Percentiles rank a stretch among this genome's conserved stretches.
Conservation (phyloP, 2,329 filamentous ascomycete genomes). For the Ustulina deusta region DNA sequence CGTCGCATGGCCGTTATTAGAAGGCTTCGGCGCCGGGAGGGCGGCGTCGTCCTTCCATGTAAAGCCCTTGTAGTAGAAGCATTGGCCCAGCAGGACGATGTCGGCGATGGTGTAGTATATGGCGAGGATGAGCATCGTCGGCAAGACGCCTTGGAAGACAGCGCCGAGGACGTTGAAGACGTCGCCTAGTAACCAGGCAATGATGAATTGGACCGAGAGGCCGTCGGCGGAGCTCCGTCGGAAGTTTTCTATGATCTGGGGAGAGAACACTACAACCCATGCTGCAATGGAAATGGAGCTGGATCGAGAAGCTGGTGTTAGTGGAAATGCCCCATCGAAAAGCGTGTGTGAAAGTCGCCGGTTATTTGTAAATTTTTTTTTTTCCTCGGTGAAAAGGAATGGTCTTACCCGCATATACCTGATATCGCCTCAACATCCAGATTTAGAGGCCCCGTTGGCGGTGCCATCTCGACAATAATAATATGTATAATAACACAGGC, state of each 20-base stretch:
- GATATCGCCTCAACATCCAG: slow-evolving; percentile 91
- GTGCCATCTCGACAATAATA: slow-evolving; percentile 58
- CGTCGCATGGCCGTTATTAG: slow-evolving; percentile 50
- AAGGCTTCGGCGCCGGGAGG: slow-evolving; percentile 56
- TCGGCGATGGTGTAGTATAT: slow-evolving; percentile 95
- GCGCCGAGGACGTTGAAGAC: slow-evolving; percentile 97
- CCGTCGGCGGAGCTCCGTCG: slow-evolving; percentile 86
- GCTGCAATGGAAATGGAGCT: slow-evolving; percentile 96
- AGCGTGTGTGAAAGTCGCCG: not conserved
- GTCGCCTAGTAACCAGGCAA: slow-evolving; percentile 93
- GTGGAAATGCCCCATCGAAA: slow-evolving; percentile 24
- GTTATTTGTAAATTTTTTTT: not conserved
- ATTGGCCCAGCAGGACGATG: slow-evolving; percentile 86
- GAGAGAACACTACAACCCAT: slow-evolving; percentile 98
- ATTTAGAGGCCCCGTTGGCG: slow-evolving; percentile 69
- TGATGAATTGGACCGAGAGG: slow-evolving; percentile 89
- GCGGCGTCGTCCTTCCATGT: slow-evolving; percentile 69
- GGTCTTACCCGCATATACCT: slow-evolving; percentile 83
- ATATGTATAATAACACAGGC: slow-evolving; percentile 6
- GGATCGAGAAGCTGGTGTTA: slow-evolving; percentile 34
- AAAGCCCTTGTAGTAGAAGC: slow-evolving; percentile 95
- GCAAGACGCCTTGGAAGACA: slow-evolving; percentile 88
- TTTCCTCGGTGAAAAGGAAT: not conserved
- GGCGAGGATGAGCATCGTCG: slow-evolving; percentile 95
- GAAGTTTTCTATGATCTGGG: slow-evolving; percentile 97